Percentiles rank a stretch among this genome's conserved stretches.
phyloP scores from a whole-genome alignment of 176 grass and related monocot species.

The Olyra latifolia region DNA sequence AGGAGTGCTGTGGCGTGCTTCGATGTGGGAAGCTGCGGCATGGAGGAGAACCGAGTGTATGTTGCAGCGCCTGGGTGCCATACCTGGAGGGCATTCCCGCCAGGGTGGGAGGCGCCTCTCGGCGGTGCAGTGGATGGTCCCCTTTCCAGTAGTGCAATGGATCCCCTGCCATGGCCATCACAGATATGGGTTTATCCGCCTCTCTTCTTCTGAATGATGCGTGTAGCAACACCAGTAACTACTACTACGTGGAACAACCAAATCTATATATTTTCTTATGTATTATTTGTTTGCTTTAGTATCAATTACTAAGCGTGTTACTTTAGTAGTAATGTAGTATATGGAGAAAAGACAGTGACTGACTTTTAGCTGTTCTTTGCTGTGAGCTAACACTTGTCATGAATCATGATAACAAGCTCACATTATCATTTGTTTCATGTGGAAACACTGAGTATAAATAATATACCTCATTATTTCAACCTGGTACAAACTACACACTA shows the following conservation, averaged over 20 bases:
- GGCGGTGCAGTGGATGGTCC: background rate
- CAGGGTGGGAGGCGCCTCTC: background rate
- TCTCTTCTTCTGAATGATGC: conserved; percentile 41
- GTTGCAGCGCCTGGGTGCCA: background rate
- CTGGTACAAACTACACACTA: background rate
- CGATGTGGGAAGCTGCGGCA: conserved; percentile 26
- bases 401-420: background rate
- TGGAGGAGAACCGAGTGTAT: conserved; percentile 38
- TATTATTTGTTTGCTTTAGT: background rate
- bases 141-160: background rate
- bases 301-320: background rate
- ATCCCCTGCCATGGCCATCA: background rate
- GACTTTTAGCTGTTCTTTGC: background rate
- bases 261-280: background rate
- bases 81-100: conserved; percentile 22
- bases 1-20: conserved; percentile 18
- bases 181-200: conserved; percentile 35
- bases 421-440: background rate
- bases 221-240: background rate
- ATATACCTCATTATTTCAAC: background rate
- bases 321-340: background rate
- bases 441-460: background rate
- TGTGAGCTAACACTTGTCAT: background rate
- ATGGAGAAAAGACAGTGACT: background rate
- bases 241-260: background rate